Base-by-base conservation (phyloP, 139 green algal species). In the Coelastrella sp. region DNA sequence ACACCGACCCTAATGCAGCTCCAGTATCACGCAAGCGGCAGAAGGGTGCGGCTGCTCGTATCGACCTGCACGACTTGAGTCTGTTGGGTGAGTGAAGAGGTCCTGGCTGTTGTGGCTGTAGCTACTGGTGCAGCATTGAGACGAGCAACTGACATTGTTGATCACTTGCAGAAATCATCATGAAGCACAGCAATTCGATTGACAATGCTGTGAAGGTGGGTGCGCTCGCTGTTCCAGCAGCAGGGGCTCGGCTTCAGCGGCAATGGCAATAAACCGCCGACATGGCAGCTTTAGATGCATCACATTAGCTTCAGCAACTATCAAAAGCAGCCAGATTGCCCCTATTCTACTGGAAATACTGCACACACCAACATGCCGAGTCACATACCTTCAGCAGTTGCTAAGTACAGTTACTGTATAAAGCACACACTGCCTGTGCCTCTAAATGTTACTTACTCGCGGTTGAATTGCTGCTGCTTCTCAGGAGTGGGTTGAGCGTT, bases 401-500 rank as follows among this genome's bases (percentile, higher is more conserved):
- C 73, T n/a, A 49, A 49, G 35, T 49, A 49, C 35, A 49, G 35
- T 49, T n/a, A n/a, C n/a, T n/a, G n/a, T 49, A 49, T 49, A 49
- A 3, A 49, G 35, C 35, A 49, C 35, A 49, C 35, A 49, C 1
- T 49, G 35, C 35, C 35, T 49, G 3, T 49, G 35, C 35, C 35
- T 3, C 35, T 49, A 49, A 49, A 1, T 4, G 4, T 19, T 1
- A 49, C 35, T 49, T 49, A 49, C 3, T 1, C 35, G 35, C 3
- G 4, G 19, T 66, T 49, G 11, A 70, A 24, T 15, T 6, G 5
- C 79, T 49, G n/a, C 12, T 85, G 79, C 49, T 76, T 79, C 20
- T n/a, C 87, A 96, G 93, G 93, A 95, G 35, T 97, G 95, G 95
- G 91, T 95, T 25, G 85, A 94, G 22, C 81, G 90, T 1, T 97